A percentile compares a stretch with the other conserved stretches of the same genome.
phyloP scores from a whole-genome alignment of 768 basidiomycete genomes.

The Leccinum broughii region DNA sequence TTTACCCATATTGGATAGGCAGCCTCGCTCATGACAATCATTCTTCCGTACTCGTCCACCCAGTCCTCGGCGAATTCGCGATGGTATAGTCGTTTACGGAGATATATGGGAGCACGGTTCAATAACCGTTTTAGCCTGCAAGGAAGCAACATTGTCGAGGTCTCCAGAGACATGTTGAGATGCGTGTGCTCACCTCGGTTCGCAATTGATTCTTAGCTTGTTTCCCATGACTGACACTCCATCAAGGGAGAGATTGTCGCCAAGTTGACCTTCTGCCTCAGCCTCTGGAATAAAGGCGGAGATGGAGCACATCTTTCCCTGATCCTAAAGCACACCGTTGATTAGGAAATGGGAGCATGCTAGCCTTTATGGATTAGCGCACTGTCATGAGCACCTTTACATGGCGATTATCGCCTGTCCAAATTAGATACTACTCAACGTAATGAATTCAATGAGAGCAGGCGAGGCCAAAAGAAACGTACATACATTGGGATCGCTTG shows the following conservation, averaged over 20 bases:
- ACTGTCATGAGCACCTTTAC: slow-evolving; percentile 25
- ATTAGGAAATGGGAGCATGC: slow-evolving; percentile 1
- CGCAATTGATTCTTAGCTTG: slow-evolving; percentile 37
- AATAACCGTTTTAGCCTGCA: slow-evolving; percentile 41
- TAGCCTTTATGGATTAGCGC: slow-evolving; percentile 6
- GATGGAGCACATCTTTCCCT: slow-evolving; percentile 42
- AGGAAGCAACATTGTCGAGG: slow-evolving; percentile 15
- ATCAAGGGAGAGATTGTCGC: slow-evolving; percentile 27
- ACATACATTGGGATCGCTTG: slow-evolving; percentile 27
- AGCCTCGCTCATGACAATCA: slow-evolving; percentile 60
- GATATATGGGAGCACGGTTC: slow-evolving; percentile 35
- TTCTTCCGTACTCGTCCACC: slow-evolving; percentile 49
- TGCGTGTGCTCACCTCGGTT: slow-evolving; percentile 37
- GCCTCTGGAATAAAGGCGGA: slow-evolving; percentile 43
- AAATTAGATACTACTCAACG: slow-evolving; percentile 24
- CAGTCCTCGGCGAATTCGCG: slow-evolving; percentile 46
- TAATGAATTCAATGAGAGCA: background rate
- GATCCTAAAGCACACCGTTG: slow-evolving; percentile 16
- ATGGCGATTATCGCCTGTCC: slow-evolving; percentile 30
- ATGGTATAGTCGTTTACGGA: slow-evolving; percentile 41
- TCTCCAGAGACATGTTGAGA: background rate
- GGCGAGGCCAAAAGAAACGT: background rate
- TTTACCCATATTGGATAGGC: slow-evolving; percentile 58
- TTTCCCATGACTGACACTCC: slow-evolving; percentile 34
- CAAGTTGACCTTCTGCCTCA: slow-evolving; percentile 36